Base-by-base conservation (phyloP, 108 stramenopile genomes). In the Pseudonitzschia delicatissima region DNA sequence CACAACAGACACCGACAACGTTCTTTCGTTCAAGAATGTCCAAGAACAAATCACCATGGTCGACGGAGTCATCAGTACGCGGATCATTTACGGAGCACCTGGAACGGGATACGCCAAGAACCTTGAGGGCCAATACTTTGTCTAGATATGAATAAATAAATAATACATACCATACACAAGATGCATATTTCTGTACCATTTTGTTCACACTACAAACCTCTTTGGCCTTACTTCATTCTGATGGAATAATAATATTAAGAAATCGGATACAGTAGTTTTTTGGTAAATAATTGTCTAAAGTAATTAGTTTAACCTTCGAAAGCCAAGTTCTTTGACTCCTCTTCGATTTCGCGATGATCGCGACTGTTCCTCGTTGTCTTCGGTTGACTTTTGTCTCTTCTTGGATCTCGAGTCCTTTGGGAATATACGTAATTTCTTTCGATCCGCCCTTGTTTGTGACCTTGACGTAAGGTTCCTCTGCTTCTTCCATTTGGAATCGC, bases 361-460 rank as follows among this genome's bases (percentile, higher is more conserved):
- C 4, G 53, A 68, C 61, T 76, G 49, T 45, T 52, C 48, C 18
- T 62, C 58, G 18, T 37, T 21, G 39, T 75, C 74, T 32, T 45
- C 61, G 59, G 21, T 52, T 57, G 45, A 18, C 23, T 51, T 18
- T 23, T 1, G 2, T 33, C 18, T 55, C 32, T 47, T 48, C 39
- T 90, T 80, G 72, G 81, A 78, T 50, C 57, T 62, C 5, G 80
- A 51, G 66, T 84, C 80, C 57, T 84, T 87, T n/a, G 2, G 92
- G 92, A 63, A 90, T 62, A 31, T 75, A 93, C 0, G 86, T 77
- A 4, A 89, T 81, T 69, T 93, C 87, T 64, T 87, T 84, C 29
- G 81, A 69, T 34, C 82, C 80, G 4, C 89, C 89, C 52, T 88
- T 79, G 35, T 78, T 64, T 9, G 71, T 77, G 20, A 74, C 60